Conservation (phyloP, 73 alveolate species). For the Uronychia setigera region DNA sequence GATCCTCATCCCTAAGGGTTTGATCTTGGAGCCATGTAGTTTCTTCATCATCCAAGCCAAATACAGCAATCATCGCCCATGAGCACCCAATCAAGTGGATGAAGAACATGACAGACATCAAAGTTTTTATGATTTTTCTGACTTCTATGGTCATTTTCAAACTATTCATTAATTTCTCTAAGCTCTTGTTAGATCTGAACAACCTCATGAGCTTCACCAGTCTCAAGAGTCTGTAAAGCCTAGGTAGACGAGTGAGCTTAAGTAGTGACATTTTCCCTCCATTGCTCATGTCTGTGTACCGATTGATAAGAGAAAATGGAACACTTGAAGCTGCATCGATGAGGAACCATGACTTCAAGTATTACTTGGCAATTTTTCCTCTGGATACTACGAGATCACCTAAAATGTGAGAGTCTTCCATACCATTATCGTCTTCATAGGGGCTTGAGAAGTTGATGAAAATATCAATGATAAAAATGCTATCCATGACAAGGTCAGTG, state of each 20-base stretch:
- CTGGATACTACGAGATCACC: constrained; percentile 13
- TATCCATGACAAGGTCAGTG: constrained; percentile 30
- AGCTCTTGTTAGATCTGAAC: constrained; percentile 24
- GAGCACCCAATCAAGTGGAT: constrained; percentile 62
- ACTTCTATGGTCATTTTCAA: constrained; percentile 34
- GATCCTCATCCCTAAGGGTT: constrained; percentile 20
- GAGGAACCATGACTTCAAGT: constrained; percentile 20
- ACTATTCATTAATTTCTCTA: constrained; percentile 15
- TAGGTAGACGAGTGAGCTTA: constrained; percentile 47
- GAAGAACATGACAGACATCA: constrained; percentile 31
- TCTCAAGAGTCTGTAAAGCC: constrained; percentile 53
- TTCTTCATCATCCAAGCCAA: constrained; percentile 13
- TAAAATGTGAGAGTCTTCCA: background rate
- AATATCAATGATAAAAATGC: constrained; percentile 34
- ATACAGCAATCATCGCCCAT: constrained; percentile 60
- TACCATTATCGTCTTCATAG: constrained; percentile 52
- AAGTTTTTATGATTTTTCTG: constrained; percentile 25
- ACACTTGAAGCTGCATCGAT: constrained; percentile 35
- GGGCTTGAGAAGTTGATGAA: constrained; percentile 42
- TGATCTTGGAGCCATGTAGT: constrained; percentile 26
- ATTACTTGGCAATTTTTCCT: constrained; percentile 25
- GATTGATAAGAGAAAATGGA: constrained; percentile 39
- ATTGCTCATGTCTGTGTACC: background rate
- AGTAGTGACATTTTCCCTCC: constrained; percentile 33
- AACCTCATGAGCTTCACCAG: constrained; percentile 37